These are phyloP conservation scores for Penicillium capsulatum DNA, from an alignment of 2,329 filamentous ascomycete species.

Conservation along the genomic window DNA sequence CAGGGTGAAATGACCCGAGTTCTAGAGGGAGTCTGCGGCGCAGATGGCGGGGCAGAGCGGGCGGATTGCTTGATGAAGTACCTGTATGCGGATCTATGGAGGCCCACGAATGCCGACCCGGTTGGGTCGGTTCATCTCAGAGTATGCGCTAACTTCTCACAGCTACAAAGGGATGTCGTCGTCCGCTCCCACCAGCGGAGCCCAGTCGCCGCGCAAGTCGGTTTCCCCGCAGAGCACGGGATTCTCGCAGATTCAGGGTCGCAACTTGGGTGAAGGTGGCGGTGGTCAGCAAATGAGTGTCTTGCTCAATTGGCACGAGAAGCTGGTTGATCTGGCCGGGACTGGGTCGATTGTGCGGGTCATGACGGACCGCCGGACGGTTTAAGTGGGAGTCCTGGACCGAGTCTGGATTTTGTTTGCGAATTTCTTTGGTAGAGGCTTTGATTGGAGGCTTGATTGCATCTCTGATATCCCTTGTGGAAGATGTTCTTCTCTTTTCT, in stretches of 20 bases:
- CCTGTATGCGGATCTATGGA: conserved; percentile 59
- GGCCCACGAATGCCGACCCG: too few relatives aligned
- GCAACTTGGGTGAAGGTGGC: conserved; percentile 59
- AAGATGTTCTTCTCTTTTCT: conserved; percentile 13
- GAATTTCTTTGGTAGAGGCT: conserved; percentile 20
- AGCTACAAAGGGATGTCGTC: conserved; percentile 87
- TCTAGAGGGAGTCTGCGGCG: conserved; percentile 72
- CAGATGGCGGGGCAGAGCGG: conserved; percentile 75
- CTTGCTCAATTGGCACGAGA: conserved; percentile 96
- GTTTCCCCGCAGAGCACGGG: conserved; percentile 75
- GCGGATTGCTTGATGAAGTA: conserved; percentile 98
- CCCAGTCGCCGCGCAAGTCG: conserved; percentile 49
- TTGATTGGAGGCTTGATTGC: conserved; percentile 20
- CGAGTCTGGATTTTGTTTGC: conserved; percentile 13
- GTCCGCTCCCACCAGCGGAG: conserved; percentile 35
- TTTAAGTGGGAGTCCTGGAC: conserved; percentile 46
- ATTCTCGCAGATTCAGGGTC: conserved; percentile 72
- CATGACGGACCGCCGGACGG: conserved; percentile 94
- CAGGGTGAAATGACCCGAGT: conserved; percentile 92
- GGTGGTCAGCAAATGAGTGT: conserved; percentile 93
- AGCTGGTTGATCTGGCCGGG: conserved; percentile 90
- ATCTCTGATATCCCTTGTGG: conserved; percentile 16
- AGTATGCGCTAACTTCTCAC: conserved; percentile 12
- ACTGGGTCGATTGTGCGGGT: conserved; percentile 87
- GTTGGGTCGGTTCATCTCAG: background rate